Conservation (phyloP, 192 early-diverging fungal genomes). For the Coemansia sp. region DNA sequence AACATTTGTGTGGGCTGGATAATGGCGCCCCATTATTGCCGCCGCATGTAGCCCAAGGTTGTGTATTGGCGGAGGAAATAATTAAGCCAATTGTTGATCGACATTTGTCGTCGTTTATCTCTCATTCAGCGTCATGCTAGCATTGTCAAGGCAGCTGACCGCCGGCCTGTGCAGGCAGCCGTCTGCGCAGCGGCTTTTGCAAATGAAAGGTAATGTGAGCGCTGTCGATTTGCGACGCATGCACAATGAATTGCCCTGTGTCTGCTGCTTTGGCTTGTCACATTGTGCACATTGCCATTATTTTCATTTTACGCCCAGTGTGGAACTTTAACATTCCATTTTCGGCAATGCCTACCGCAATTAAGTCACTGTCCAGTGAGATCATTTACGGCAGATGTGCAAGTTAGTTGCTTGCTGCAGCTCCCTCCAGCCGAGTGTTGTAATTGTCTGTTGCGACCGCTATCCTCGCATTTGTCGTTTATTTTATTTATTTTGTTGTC, state of each 20-base stretch:
- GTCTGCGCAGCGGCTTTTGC: conserved; percentile 10
- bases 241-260: conserved; percentile 3
- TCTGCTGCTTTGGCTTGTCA: not conserved
- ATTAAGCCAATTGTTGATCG: not conserved
- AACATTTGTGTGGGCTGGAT: not conserved
- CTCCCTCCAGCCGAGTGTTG: not conserved
- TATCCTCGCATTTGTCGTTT: not conserved
- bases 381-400: not conserved
- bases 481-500: not conserved
- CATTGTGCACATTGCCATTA: not conserved
- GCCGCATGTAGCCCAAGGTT: not conserved
- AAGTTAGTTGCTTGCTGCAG: not conserved
- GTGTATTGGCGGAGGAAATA: too few relatives aligned
- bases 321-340: not conserved
- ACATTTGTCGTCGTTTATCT: conserved; percentile 5
- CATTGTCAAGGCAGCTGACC: conserved; percentile 15
- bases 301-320: not conserved
- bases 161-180: not conserved
- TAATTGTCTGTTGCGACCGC: not conserved
- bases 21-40: not conserved
- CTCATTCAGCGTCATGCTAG: not conserved
- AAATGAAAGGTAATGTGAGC: conserved; percentile 11
- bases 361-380: not conserved
- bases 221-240: conserved; percentile 4
- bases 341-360: not conserved